These are phyloP conservation scores for Calophaca sinica DNA, from an alignment of 306 rosid species.

Conservation along the genomic window DNA sequence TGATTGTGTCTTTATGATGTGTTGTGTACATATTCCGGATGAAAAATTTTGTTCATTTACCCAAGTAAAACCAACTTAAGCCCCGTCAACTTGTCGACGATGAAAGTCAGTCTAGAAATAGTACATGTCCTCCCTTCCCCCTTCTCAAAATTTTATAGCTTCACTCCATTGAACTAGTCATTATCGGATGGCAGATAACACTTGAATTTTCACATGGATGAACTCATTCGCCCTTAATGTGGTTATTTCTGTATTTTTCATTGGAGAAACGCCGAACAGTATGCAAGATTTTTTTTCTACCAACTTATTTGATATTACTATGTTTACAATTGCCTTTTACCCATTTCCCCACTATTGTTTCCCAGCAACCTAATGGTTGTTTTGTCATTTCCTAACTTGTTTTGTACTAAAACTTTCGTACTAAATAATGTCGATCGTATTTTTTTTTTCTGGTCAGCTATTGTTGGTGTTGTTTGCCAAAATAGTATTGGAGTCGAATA, in stretches of 20 bases:
- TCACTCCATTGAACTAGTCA: too few relatives aligned
- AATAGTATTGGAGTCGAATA: too few relatives aligned
- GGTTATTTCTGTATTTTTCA: background rate
- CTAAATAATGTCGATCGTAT: too few relatives aligned
- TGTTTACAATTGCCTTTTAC: background rate
- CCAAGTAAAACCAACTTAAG: conserved; percentile 44
- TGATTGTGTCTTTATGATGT: conserved; percentile 42
- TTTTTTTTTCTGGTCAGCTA: too few relatives aligned
- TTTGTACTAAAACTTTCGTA: too few relatives aligned
- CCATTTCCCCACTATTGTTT: background rate
- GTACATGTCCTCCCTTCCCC: background rate
- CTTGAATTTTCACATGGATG: background rate
- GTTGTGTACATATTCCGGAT: conserved; percentile 54
- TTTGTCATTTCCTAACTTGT: too few relatives aligned
- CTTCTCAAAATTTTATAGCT: background rate
- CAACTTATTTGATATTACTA: too few relatives aligned
- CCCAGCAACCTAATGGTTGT: background rate
- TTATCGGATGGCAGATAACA: background rate
- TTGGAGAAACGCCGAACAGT: too few relatives aligned
- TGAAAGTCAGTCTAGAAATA: conserved; percentile 30
- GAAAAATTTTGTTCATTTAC: conserved; percentile 54
- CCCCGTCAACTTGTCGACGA: conserved; percentile 11
- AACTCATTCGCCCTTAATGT: background rate
- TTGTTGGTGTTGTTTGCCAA: too few relatives aligned
- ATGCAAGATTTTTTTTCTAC: too few relatives aligned